Base-by-base conservation (phyloP, 345 rosid genomes). In the Ailanthus altissimus region DNA sequence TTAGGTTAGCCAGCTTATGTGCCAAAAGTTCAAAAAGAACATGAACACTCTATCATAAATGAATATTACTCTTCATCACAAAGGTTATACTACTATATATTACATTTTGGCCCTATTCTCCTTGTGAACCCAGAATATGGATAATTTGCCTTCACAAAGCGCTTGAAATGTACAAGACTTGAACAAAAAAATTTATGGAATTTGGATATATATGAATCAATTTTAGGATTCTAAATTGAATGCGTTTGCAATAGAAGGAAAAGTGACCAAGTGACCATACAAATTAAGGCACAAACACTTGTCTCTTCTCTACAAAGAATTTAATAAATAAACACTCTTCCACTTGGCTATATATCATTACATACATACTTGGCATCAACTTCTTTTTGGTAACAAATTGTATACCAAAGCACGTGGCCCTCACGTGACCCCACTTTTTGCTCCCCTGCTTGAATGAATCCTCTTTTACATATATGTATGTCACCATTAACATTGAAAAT, bases 371-470 rank as follows among this genome's bases (percentile, higher is more conserved):
- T 76, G 70, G 42, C 71, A 73, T 51, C 43, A 21, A 58, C 62
- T 50, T 61, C 45, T 51, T 75, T 64, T 72, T 56, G 76, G 69
- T 28, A 72, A 72, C 57, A 78, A 3, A n/a, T n/a, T 58, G 62
- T 32, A 71, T 62, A 78, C 58, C 69, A 53, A 46, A 60, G 42
- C 56, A 56, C 23, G 53, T 72, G 75, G 75, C 20, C 36, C 45
- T 72, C 75, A 72, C 75, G 65, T 72, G 75, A 56, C 53, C 51
- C 14, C 45, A n/a, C 32, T 28, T 16, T 38, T 36, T 63, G 67
- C 53, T 2, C 53, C 53, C 53, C 67, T 36, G 2, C 12, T 10
- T 5, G 28, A 15, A 20, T 56, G 21, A 63, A 36, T 36, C 23
- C 47, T 20, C 49, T 40, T 64, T 62, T 32, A 32, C 3, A 32